Percentiles rank a stretch among this genome's conserved stretches.
These are phyloP conservation scores for Calonectria hongkongensis DNA, from an alignment of 2,329 filamentous ascomycete genomes.

Conservation along the genomic window DNA sequence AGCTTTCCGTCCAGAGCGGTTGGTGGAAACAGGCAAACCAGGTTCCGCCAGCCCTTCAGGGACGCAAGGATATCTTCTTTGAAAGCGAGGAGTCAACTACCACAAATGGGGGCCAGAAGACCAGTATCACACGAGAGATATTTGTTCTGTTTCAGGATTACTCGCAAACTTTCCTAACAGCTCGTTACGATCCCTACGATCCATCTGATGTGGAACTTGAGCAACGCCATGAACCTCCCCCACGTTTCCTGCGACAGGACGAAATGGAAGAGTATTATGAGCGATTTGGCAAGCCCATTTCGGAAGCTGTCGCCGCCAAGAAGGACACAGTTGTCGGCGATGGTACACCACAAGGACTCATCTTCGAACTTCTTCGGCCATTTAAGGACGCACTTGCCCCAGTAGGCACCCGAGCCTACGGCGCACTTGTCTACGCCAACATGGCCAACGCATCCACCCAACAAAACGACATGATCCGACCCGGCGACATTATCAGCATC, in stretches of 20 bases:
- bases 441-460: conserved; percentile 94
- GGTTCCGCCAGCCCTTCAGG: conserved; percentile 87
- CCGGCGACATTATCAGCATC: conserved; percentile 94
- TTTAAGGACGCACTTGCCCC: conserved; percentile 85
- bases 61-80: conserved; percentile 86
- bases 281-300: conserved; percentile 86
- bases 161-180: conserved; percentile 92
- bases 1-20: conserved; percentile 81
- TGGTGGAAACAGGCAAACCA: conserved; percentile 93
- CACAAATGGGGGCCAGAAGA: conserved; percentile 81
- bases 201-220: conserved; percentile 83
- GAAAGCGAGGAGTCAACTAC: conserved; percentile 87
- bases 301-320: conserved; percentile 80
- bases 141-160: conserved; percentile 97
- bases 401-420: conserved; percentile 91
- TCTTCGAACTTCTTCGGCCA: conserved; percentile 86
- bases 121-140: conserved; percentile 84
- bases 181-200: conserved; percentile 85
- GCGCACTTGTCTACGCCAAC: conserved; percentile 94
- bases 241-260: conserved; percentile 88
- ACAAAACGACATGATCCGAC: conserved; percentile 93
- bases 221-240: conserved; percentile 91
- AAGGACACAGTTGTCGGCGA: conserved; percentile 90
- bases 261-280: conserved; percentile 92
- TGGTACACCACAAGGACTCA: conserved; percentile 84